Conservation (phyloP, 306 rosid species). For the Malus orientalis region DNA sequence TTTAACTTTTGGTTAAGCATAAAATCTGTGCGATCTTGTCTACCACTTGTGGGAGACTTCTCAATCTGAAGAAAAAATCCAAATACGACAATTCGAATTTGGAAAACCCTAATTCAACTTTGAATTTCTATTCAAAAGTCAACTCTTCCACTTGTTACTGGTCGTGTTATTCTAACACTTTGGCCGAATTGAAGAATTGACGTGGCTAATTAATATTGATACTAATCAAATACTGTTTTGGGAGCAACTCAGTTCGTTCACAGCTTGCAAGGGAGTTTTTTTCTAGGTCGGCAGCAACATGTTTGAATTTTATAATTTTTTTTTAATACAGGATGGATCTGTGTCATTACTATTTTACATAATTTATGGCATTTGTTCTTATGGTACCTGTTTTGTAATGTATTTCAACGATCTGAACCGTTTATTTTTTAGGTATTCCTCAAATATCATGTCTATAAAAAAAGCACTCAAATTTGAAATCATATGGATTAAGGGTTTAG, state of each 20-base stretch:
- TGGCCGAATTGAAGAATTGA: not conserved
- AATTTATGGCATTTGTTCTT: too few relatives aligned
- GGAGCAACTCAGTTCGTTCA: not conserved
- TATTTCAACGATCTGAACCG: rapidly evolving
- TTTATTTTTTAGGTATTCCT: too few relatives aligned
- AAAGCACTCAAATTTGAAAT: too few relatives aligned
- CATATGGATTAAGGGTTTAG: too few relatives aligned
- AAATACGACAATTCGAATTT: not conserved
- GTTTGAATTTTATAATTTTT: not conserved
- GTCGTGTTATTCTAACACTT: not conserved
- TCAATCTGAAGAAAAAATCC: not conserved
- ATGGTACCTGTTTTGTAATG: too few relatives aligned
- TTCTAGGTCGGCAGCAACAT: not conserved
- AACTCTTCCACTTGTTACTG: not conserved
- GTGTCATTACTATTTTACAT: too few relatives aligned
- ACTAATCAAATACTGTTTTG: not conserved
- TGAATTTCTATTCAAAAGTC: not conserved
- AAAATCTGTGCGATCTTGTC: not conserved
- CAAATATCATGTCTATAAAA: too few relatives aligned
- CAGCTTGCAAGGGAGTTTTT: not conserved
- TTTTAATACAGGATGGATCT: too few relatives aligned
- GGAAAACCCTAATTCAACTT: not conserved
- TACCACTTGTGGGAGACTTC: not conserved
- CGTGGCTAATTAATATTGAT: not conserved
- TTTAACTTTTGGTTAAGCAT: not conserved